These are phyloP conservation scores for Globisporangium nunn DNA, from an alignment of 352 stramenopile genomes.

Conservation along the genomic window DNA sequence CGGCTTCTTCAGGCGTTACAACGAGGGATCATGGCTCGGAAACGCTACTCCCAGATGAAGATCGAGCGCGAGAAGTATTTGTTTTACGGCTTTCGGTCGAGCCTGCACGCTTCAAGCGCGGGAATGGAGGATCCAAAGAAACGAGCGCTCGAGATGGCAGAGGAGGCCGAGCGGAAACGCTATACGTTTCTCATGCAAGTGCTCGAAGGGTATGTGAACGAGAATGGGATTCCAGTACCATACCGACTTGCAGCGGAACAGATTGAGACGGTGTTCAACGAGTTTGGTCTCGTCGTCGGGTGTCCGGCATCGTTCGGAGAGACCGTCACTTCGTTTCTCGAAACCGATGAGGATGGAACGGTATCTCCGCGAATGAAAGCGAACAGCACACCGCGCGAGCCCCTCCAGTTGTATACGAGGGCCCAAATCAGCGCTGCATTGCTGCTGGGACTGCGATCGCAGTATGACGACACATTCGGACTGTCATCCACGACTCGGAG, in stretches of 20 bases:
- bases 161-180: slow-evolving; percentile 32
- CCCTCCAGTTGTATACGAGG: slow-evolving; percentile 19
- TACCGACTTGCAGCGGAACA: slow-evolving; percentile 28
- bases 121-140: slow-evolving; percentile 37
- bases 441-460: slow-evolving; percentile 38
- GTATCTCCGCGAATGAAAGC: not conserved
- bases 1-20: slow-evolving; percentile 64
- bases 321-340: slow-evolving; percentile 26
- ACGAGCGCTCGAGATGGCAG: slow-evolving; percentile 25
- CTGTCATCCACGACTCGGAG: slow-evolving; percentile 27
- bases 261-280: slow-evolving; percentile 37
- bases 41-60: slow-evolving; percentile 47
- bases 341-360: too few species aligned
- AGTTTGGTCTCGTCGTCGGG: slow-evolving; percentile 59
- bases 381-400: not conserved
- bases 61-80: slow-evolving; percentile 52
- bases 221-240: slow-evolving; percentile 28
- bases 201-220: slow-evolving; percentile 37
- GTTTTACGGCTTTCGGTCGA: slow-evolving; percentile 65
- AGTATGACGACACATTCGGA: slow-evolving; percentile 64
- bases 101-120: slow-evolving; percentile 28
- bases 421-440: slow-evolving; percentile 44
- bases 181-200: slow-evolving; percentile 67
- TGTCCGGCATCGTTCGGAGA: slow-evolving; percentile 43
- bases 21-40: slow-evolving; percentile 46